These are phyloP conservation scores for Solanum peruvianum DNA, from an alignment of 257 asterid species.

Conservation along the genomic window DNA sequence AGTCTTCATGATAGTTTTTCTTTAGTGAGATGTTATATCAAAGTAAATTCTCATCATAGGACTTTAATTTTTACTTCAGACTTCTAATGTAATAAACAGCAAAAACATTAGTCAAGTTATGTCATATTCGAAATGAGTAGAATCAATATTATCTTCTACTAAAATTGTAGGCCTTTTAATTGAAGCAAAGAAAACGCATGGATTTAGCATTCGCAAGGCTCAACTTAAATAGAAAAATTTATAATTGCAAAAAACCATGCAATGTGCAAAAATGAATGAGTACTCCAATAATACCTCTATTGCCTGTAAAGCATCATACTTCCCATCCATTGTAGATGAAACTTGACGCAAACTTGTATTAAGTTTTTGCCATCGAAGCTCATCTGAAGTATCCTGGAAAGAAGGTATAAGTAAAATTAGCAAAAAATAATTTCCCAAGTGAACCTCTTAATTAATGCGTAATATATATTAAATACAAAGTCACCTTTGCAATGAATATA, in stretches of 20 bases:
- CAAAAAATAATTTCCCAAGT: neutral
- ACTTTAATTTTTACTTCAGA: neutral
- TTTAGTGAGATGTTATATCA: neutral
- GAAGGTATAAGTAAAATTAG: neutral
- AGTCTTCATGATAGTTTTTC: neutral
- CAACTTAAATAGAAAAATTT: neutral
- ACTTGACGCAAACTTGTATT: slow-evolving; percentile 72
- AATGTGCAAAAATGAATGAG: neutral
- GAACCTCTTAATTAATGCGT: neutral
- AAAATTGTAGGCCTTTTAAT: neutral
- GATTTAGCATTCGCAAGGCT: neutral
- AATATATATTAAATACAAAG: neutral
- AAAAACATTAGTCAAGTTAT: neutral
- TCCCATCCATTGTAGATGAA: slow-evolving; percentile 80
- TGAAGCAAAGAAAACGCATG: neutral
- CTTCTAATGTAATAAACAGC: neutral
- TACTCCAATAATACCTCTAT: slow-evolving; percentile 43
- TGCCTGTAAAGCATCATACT: slow-evolving; percentile 50
- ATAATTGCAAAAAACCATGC: neutral
- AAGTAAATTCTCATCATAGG: neutral
- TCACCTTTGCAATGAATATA: slow-evolving; percentile 88
- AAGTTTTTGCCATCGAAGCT: slow-evolving; percentile 67
- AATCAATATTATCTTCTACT: neutral
- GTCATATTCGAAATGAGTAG: neutral
- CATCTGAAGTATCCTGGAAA: slow-evolving; percentile 81